phyloP scores from a whole-genome alignment of 768 basidiomycete genomes.

The Rhodotorula paludigena region DNA sequence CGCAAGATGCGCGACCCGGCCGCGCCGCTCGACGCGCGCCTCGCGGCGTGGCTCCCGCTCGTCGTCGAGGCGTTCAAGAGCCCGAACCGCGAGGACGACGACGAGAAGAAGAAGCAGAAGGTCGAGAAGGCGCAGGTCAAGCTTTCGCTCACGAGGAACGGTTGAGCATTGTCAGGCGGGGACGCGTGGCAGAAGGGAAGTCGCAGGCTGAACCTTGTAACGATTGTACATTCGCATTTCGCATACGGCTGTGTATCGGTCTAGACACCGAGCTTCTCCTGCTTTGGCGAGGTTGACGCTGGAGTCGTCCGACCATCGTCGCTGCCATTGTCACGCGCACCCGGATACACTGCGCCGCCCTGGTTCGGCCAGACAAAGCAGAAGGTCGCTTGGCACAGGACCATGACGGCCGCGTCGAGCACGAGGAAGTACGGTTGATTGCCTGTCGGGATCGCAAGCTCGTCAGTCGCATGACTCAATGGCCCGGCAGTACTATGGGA shows the following conservation, averaged over 20 bases:
- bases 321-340: too few species aligned
- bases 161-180: background rate
- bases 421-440: slow-evolving; percentile 20
- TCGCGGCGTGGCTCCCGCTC: slow-evolving; percentile 30
- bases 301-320: too few species aligned
- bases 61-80: slow-evolving; percentile 26
- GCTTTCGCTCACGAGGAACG: slow-evolving; percentile 17
- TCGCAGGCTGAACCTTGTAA: background rate
- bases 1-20: slow-evolving; percentile 37
- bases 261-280: background rate
- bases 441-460: background rate
- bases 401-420: slow-evolving; percentile 26
- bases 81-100: slow-evolving; percentile 39
- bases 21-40: slow-evolving; percentile 17
- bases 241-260: background rate
- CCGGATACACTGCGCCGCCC: too few species aligned
- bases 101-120: slow-evolving; percentile 27
- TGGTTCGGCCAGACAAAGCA: slow-evolving; percentile 12
- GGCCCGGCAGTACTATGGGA: background rate
- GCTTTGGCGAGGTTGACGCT: background rate
- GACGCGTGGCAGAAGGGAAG: too few species aligned
- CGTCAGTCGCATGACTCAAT: background rate
- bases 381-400: slow-evolving; percentile 18
- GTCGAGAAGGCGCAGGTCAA: slow-evolving; percentile 16
- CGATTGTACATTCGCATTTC: background rate